Base-by-base conservation (phyloP, 2,329 filamentous ascomycete species). In the Ceratocystis cubensis region DNA sequence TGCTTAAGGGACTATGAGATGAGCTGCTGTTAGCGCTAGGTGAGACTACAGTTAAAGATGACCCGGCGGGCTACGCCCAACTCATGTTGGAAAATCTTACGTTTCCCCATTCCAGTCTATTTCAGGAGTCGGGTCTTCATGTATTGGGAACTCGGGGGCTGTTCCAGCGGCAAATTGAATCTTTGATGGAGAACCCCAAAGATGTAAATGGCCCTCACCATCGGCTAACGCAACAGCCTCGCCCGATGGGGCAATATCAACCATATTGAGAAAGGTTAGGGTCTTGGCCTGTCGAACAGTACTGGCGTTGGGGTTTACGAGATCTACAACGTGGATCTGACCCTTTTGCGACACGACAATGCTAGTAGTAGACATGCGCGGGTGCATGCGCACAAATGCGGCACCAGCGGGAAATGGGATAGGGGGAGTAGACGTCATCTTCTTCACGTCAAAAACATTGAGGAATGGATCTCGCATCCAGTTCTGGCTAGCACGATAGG, bases 381-480 rank as follows among this genome's bases (percentile, higher is more conserved):
- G 94, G 74, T 99, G 94, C 88, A 99, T 94, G 67, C 94, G 87
- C 53, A 96, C 92, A 77, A 91, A 96, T 45, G 94, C 93, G 46
- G 93, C 94, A 8, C 94, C 91, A 1, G 91, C 88, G 67, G 94
- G 93, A 71, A 88, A 99, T 0, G 94, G 90, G 53, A 99, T 93
- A 0, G 94, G 94, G 3, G 91, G 88, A 73, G 96, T 84, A 25
- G 91, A 91, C 20, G 85, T 83, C 78, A 96, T 83, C 59, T 91
- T 94, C 76, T 96, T 96, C 61, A 99, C 81, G 73, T 97, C 93
- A 73, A 96, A 97, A 44, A 97, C 91, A 71, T 96, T 96, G 68
- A 96, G 90, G 67, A 97, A 86, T 0, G 91, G 90, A 73, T 99
- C 94, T 44, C 95, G 84, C 78, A 95, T 91, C 69, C 89, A 88